phyloP scores from a whole-genome alignment of 805 yeast species.

The Yueomyces sp. region DNA sequence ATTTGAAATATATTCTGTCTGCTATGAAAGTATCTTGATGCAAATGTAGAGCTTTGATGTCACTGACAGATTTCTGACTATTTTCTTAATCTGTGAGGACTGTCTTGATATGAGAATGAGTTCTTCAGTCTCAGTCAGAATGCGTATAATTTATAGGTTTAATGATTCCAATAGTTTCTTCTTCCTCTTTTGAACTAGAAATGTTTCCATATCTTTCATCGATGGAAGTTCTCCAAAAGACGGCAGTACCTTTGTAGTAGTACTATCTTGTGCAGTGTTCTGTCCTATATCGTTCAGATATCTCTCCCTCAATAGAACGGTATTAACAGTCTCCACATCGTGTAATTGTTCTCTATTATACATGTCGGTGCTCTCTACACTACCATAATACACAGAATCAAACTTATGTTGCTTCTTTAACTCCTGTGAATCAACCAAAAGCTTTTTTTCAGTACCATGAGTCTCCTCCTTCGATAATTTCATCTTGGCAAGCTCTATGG shows the following conservation, averaged over 20 bases:
- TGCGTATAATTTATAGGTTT: constrained; percentile 2
- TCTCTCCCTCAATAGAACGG: constrained; percentile 4
- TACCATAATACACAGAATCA: background rate
- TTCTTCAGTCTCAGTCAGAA: background rate
- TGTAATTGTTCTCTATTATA: background rate
- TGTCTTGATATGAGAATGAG: no score
- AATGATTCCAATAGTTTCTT: constrained; percentile 27
- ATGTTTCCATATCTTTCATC: constrained; percentile 29
- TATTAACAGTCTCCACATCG: constrained; percentile 8
- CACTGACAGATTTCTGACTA: no score
- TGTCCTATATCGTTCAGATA: constrained; percentile 2
- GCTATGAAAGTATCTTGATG: no score
- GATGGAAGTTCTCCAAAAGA: constrained; percentile 16
- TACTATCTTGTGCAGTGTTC: background rate
- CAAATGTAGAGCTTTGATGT: no score
- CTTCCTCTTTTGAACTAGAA: constrained; percentile 34
- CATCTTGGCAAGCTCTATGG: constrained; percentile 68
- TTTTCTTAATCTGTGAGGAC: no score
- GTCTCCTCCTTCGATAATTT: constrained; percentile 26
- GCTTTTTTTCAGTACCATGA: background rate
- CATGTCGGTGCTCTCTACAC: background rate
- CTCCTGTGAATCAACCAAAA: background rate
- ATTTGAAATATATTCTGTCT: no score
- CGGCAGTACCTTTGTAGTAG: background rate
- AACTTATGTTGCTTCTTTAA: background rate